Evolutionary conservation across 2,329 filamentous ascomycete genomes (phyloP), one percentile per base, ranked within the genome.

Genomic region (Aspergillus felis): DNA sequence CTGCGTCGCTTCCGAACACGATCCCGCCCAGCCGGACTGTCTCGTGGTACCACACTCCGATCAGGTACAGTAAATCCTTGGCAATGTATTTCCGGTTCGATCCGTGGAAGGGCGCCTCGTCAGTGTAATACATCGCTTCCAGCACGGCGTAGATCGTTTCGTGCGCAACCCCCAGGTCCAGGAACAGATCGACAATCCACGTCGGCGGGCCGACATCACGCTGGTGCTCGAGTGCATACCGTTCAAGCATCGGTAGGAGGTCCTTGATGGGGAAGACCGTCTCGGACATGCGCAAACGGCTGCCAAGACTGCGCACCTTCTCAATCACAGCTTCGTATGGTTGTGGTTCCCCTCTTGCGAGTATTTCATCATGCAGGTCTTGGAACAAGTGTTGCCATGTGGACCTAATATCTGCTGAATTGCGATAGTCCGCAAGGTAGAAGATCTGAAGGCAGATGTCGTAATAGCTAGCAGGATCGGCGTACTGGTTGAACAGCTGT

Each of bases 381-480:
- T 90, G 83, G 60, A 99, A 86, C 22, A 97, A 81, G 65, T 88
- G 87, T 68, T 87, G 82, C 94, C 94, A 99, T 3, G 91, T 95
- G 44, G 87, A 82, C 55, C 84, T 83, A 66, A 99, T 94, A 61
- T 94, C 90, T 46, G 90, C 87, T 1, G 91, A 82, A 68, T 93
- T 95, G 66, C 93, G 89, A 78, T 96, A 91, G 74, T 97, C 92
- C 49, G 93, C 93, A 1, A 89, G 85, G 73, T 95, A 89, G 79
- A 92, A 97, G 68, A 99, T 96, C 58, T 93, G 82, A 8, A 99
- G 84, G 71, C 91, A 96, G 52, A 99, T 84, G 71, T 97, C 94
- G 76, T 92, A 93, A 80, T 99, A 99, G 51, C 87, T 88, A 2
- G 91, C 94, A 68, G 91, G 88, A 69, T 97, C 92, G 55, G 92